These are phyloP conservation scores for Henckelia pumila DNA, from an alignment of 257 asterid species.

Conservation along the genomic window DNA sequence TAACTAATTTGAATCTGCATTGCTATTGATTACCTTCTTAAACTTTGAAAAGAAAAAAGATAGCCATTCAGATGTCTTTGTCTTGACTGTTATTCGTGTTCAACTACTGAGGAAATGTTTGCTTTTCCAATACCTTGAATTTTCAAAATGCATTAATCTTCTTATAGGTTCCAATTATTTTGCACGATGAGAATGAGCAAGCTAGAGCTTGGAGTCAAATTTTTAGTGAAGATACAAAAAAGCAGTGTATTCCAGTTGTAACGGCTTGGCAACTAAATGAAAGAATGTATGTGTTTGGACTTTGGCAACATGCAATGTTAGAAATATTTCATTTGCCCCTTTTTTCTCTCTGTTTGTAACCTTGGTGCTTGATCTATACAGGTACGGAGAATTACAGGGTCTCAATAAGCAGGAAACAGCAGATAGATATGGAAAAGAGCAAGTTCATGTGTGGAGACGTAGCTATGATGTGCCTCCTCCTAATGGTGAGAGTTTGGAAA, in stretches of 20 bases:
- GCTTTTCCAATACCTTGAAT: not conserved
- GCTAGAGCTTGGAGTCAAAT: constrained; percentile 87
- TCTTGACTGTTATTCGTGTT: not conserved
- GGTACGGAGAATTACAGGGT: constrained; percentile 98
- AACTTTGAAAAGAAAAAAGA: not conserved
- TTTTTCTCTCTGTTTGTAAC: not conserved
- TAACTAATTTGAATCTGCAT: not conserved
- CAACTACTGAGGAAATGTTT: not conserved
- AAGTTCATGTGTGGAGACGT: constrained; percentile 97
- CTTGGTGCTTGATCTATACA: constrained; percentile 23
- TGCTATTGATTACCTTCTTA: not conserved
- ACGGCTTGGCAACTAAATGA: constrained; percentile 98
- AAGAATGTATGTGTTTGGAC: constrained; percentile 58
- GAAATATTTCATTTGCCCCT: not conserved
- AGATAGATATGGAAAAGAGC: constrained; percentile 79
- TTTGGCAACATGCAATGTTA: not conserved
- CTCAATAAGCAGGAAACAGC: constrained; percentile 98
- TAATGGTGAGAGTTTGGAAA: constrained; percentile 96
- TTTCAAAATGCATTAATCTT: not conserved
- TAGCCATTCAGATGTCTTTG: not conserved
- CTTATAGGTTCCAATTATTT: constrained; percentile 79
- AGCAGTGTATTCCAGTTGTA: constrained; percentile 86
- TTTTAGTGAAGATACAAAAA: constrained; percentile 82
- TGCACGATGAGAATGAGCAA: constrained; percentile 80
- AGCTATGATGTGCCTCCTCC: constrained; percentile 97